A percentile compares a stretch with the other conserved stretches of the same genome.
Evolutionary conservation across 2,329 filamentous ascomycete species (phyloP).

Genomic region (Pestalotiopsis sp.): DNA sequence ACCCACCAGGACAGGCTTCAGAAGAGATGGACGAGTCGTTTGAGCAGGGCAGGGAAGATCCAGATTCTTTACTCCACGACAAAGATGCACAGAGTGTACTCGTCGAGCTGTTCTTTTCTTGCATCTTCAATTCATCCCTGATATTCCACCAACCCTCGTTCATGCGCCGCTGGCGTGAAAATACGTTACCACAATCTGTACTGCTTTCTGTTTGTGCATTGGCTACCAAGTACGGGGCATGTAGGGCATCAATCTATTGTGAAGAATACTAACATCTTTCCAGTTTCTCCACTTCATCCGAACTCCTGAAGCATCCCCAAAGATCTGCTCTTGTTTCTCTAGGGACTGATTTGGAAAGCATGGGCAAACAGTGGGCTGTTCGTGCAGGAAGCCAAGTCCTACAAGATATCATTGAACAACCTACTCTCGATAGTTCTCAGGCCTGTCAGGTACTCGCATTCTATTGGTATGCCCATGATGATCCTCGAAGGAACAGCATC

Average conservation of each 20-base stretch:
- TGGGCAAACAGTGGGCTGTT: not conserved
- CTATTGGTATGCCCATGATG: not conserved
- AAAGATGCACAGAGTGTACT: not conserved
- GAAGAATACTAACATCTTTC: not conserved
- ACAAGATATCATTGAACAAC: not conserved
- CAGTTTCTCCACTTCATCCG: not conserved
- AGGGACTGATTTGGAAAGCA: not conserved
- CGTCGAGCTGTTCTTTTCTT: not conserved
- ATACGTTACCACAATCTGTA: not conserved
- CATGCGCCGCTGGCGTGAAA: not conserved
- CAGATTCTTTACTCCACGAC: not conserved
- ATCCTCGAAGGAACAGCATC: not conserved
- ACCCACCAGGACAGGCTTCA: not conserved
- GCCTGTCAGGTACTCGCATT: not conserved
- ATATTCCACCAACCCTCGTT: not conserved
- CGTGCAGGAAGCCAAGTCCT: not conserved
- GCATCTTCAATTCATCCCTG: not conserved
- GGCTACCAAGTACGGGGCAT: not conserved
- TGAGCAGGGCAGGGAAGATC: not conserved
- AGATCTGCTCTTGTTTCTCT: not conserved
- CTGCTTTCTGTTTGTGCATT: not conserved
- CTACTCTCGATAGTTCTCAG: not conserved
- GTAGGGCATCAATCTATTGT: not conserved
- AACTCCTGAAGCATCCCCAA: not conserved
- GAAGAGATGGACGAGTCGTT: not conserved